Base-by-base conservation (phyloP, 2,329 filamentous ascomycete genomes). In the Aspergillus terreus region DNA sequence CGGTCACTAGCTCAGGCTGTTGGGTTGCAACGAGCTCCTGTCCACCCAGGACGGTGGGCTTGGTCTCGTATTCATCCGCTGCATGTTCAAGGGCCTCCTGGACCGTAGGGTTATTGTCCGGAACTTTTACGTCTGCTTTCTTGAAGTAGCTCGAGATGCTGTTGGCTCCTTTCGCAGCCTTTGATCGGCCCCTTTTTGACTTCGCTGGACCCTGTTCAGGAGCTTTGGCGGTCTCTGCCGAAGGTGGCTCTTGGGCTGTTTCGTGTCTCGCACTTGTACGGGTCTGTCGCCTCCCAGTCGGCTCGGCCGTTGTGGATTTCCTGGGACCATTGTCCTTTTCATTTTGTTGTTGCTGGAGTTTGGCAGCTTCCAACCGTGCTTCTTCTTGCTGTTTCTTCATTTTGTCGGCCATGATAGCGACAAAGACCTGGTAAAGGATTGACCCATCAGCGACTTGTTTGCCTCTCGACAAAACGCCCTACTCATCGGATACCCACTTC, bases 1-100 rank as follows among this genome's bases (percentile, higher is more conserved):
- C 90, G 0, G 86, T 85, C 61, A 99, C 84, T 52, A 91, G 84
- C 57, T 86, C 85, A 0, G 94, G 94, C 66, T 99, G 94, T 55
- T 87, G 80, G 0, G 92, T 92, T 68, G 95, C 90, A 51, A 85
- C 80, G 14, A 96, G 71, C 49, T 91, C 80, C 59, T 86, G 83
- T 47, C 83, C 78, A 23, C 84, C 82, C 50, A 86, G 74, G 19
- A 81, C 81, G n/a, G 78, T 76, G 3, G 82, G 77, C 49, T 84
- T 79, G 6, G 82, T 75, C 47, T 81, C 79, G 44, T 79, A 76
- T 43, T 83, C 80, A 38, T 80, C 77, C 0, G 78, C 81, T 6
- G 81, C 82, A 55, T 84, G 77, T 51, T 81, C 78, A 35, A 84
- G 65, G 1, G 80, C 82, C 54, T 85, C 79, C 19, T 80, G 74